Base-by-base conservation (phyloP, 1,284 basidiomycete genomes). In the Tremellales sp. region DNA sequence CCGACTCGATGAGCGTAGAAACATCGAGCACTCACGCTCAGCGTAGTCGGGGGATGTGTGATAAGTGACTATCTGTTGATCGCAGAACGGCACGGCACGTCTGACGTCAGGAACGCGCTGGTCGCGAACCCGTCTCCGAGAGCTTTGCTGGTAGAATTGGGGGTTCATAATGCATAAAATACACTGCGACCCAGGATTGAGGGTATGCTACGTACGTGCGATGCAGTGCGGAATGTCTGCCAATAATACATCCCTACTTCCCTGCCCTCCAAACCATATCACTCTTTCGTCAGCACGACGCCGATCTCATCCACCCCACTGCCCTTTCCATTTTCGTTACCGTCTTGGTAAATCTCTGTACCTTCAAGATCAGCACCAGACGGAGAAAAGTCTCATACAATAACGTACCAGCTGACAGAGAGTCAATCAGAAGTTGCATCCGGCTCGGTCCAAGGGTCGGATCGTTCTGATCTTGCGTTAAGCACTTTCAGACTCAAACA, bases 341-440 rank as follows among this genome's bases (percentile, higher is more conserved):
- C 39, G 19, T 40, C n/a, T 22, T 40, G n/a, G 23, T 40, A 40
- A 21, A 40, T 15, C 19, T 40, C 39, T 3, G 39, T 40, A 15
- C 39, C 39, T 40, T 6, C 23, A 4, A 36, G 6, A 5, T 36
- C 19, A 36, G 6, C 19, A 13, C 19, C 5, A 4, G 4, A 40
- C 19, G 5, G 19, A 8, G n/a, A n/a, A 8, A 33, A 33, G 10
- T 33, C 29, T 10, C 21, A 40, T 22, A 21, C 3, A 4, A 21
- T 6, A 23, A 53, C 64, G 52, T 29, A 63, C 66, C 66, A 10
- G 63, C 57, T 23, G 65, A 58, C 1, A 71, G 50, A 19, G 72
- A 72, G 48, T 72, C 57, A 48, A 73, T 72, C 24, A 74, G 61
- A 4, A 70, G 62, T 43, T 72, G 65, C 43, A 74, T 57, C 35